Conservation (phyloP, 1,139 yeast species). For the Groenewaldozyma auringiensis region DNA sequence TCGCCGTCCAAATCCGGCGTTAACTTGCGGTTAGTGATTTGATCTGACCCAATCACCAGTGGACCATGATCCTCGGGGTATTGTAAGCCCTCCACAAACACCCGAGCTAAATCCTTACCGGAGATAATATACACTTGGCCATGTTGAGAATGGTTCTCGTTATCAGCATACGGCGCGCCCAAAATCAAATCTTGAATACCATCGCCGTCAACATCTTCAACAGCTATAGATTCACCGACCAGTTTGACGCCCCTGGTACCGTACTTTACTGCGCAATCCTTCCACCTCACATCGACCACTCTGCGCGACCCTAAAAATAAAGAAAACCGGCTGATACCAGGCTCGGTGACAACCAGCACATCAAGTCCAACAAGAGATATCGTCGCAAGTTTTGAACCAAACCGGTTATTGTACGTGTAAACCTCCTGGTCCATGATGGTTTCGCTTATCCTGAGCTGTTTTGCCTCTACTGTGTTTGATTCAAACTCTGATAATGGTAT, state of each 20-base stretch:
- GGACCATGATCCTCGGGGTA: constrained; percentile 4
- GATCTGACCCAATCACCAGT: constrained; percentile 10
- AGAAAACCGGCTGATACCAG: constrained; percentile 30
- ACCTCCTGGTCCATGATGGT: neutral
- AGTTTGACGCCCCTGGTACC: constrained; percentile 38
- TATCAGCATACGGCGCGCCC: constrained; percentile 38
- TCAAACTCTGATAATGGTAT: constrained; percentile 3
- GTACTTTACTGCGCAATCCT: constrained; percentile 21
- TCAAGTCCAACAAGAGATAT: constrained; percentile 18
- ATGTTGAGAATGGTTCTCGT: constrained; percentile 28
- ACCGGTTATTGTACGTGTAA: constrained; percentile 18
- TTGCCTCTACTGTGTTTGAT: neutral
- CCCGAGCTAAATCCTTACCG: constrained; percentile 26
- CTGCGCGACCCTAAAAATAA: constrained; percentile 23
- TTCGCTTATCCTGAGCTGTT: constrained; percentile 3
- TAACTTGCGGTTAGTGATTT: constrained; percentile 24
- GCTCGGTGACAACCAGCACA: constrained; percentile 28
- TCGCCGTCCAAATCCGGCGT: constrained; percentile 9
- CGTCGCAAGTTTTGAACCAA: constrained; percentile 26
- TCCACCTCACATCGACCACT: constrained; percentile 18
- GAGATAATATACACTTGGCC: constrained; percentile 38
- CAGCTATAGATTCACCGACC: constrained; percentile 28
- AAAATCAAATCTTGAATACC: constrained; percentile 38
- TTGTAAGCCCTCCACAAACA: constrained; percentile 12
- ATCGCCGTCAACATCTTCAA: constrained; percentile 32